Conservation (phyloP, 768 basidiomycete genomes). For the Suillus weaverae region DNA sequence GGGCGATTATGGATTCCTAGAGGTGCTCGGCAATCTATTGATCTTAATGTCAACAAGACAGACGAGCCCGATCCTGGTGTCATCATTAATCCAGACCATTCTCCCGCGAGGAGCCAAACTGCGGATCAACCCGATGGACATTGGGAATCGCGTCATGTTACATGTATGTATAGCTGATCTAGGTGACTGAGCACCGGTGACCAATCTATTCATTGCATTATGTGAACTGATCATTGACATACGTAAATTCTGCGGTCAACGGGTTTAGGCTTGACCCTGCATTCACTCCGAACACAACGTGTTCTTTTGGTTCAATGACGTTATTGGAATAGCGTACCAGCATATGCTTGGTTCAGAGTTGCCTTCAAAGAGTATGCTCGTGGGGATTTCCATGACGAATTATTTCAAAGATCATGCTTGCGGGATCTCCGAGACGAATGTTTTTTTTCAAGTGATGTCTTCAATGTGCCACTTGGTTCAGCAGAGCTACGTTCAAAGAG, state of each 20-base stretch:
- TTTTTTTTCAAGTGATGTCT: not conserved
- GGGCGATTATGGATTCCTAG: constrained; percentile 53
- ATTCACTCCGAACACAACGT: not conserved
- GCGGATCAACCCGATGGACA: constrained; percentile 29
- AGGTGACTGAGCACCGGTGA: not conserved
- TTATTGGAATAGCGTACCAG: not conserved
- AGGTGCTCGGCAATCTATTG: not conserved
- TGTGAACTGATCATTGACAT: not conserved
- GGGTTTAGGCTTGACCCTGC: not conserved
- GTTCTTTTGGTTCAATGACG: not conserved
- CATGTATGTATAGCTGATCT: constrained; percentile 34
- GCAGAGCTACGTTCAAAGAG: not conserved
- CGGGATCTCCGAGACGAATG: not conserved
- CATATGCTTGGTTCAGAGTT: not conserved
- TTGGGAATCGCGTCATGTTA: constrained; percentile 57
- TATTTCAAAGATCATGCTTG: not conserved
- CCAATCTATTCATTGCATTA: not conserved
- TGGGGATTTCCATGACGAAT: not conserved
- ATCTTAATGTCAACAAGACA: not conserved
- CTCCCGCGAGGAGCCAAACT: not conserved
- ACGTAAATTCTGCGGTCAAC: not conserved
- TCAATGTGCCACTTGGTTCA: not conserved
- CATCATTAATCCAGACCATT: not conserved
- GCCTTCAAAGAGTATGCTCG: not conserved
- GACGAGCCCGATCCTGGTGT: not conserved